These are phyloP conservation scores for Jasminum sambac DNA, from an alignment of 257 asterid genomes.

Conservation along the genomic window DNA sequence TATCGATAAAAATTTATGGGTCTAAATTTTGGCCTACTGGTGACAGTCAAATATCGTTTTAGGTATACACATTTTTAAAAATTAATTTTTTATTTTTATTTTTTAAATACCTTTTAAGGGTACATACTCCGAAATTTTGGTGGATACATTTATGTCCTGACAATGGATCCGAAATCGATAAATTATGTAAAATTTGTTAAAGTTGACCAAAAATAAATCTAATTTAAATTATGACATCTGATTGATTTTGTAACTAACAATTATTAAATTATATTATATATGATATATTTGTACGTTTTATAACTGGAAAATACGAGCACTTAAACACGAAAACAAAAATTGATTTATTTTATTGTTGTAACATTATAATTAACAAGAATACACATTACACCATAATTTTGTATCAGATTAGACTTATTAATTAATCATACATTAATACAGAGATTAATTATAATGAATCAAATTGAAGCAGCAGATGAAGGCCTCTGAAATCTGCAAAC, in stretches of 20 bases:
- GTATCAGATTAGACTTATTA: not conserved
- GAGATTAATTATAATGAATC: not conserved
- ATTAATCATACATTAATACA: not conserved
- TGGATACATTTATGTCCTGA: too few relatives aligned
- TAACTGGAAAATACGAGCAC: not conserved
- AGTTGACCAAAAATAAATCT: too few relatives aligned
- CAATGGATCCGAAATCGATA: too few relatives aligned
- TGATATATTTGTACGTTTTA: not conserved
- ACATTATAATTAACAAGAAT: not conserved
- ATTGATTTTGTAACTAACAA: too few relatives aligned
- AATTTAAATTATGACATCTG: too few relatives aligned
- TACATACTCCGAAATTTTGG: too few relatives aligned
- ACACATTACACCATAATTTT: not conserved
- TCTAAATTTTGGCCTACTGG: not conserved
- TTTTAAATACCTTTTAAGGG: too few relatives aligned
- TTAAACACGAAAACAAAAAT: not conserved
- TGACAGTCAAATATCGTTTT: too few relatives aligned
- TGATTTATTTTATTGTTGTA: not conserved
- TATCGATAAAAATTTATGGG: not conserved
- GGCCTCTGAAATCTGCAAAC: conserved; percentile 55
- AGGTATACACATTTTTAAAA: too few relatives aligned
- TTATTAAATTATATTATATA: too few relatives aligned
- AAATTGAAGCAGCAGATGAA: conserved; percentile 30
- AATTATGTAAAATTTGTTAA: too few relatives aligned
- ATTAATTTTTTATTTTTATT: too few relatives aligned